A percentile compares a stretch with the other conserved stretches of the same genome.
Conservation (phyloP, 2,329 filamentous ascomycete species). For the Ophiostoma angusticollis region DNA sequence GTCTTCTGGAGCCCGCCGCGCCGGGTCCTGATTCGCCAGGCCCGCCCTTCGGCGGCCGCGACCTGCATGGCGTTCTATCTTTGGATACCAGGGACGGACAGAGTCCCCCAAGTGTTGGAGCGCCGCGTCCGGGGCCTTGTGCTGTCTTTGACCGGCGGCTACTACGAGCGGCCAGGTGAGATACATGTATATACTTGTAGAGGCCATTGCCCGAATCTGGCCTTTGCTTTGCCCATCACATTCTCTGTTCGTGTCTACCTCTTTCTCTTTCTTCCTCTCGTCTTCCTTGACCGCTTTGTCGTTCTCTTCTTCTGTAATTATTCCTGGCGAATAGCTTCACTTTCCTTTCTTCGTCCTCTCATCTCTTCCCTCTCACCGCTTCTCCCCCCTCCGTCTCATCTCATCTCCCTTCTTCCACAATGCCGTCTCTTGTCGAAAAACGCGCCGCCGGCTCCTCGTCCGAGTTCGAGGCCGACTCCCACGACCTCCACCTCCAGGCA, state of each 20-base stretch:
- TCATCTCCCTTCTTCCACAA: neutral
- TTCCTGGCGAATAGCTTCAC: too few relatives aligned
- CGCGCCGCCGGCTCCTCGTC: conserved; percentile 23
- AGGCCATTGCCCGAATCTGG: neutral
- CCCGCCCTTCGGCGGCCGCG: too few relatives aligned
- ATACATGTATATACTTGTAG: too few relatives aligned
- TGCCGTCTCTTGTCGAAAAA: conserved; percentile 11
- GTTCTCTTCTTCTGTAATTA: neutral
- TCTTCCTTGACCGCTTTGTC: neutral
- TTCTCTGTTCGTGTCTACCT: neutral
- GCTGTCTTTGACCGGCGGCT: too few relatives aligned
- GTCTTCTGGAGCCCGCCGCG: too few relatives aligned
- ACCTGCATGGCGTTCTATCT: too few relatives aligned
- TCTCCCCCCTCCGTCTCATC: neutral
- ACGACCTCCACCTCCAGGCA: conserved; percentile 25
- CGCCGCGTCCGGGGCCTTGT: too few relatives aligned
- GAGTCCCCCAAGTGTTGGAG: too few relatives aligned
- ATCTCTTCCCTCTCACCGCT: neutral
- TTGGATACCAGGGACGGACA: too few relatives aligned
- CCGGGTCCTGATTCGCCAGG: too few relatives aligned
- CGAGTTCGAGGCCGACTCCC: conserved; percentile 36
- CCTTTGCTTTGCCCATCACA: neutral
- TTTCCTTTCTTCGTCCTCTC: neutral
- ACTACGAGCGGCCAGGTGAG: too few relatives aligned
- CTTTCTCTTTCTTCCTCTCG: neutral